Evolutionary conservation across 345 rosid genomes (phyloP).

Genomic region (Boechera stricta): DNA sequence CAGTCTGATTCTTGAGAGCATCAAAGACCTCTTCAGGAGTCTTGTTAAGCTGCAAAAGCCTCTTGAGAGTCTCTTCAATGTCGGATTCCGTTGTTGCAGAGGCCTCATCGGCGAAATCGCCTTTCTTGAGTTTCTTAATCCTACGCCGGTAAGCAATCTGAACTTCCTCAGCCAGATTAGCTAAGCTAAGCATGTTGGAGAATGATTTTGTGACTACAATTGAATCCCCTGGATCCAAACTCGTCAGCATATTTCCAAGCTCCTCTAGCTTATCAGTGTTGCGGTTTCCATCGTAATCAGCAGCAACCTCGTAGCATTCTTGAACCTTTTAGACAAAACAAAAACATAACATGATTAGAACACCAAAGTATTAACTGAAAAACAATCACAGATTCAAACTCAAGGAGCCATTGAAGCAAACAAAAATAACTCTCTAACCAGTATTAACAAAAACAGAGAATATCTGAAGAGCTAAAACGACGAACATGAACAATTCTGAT

Average conservation of each 20-base stretch:
- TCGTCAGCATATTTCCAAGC: slow-evolving; percentile 81
- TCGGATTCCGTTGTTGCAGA: slow-evolving; percentile 89
- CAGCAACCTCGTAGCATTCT: slow-evolving; percentile 93
- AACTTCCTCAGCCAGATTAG: slow-evolving; percentile 96
- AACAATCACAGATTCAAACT: background rate
- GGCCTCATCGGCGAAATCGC: slow-evolving; percentile 85
- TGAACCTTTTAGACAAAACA: slow-evolving; percentile 65
- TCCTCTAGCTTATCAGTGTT: slow-evolving; percentile 76
- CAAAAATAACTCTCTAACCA: background rate
- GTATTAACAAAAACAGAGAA: background rate
- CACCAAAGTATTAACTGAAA: background rate
- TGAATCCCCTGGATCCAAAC: slow-evolving; percentile 93
- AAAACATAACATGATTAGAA: slow-evolving; percentile 1
- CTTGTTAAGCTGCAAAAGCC: slow-evolving; percentile 81
- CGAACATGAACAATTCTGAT: background rate
- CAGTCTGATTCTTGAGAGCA: slow-evolving; percentile 95
- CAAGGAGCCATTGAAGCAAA: background rate
- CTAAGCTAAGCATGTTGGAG: slow-evolving; percentile 95
- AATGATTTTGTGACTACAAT: slow-evolving; percentile 89
- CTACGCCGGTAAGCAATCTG: slow-evolving; percentile 90
- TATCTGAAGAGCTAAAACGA: too few relatives aligned
- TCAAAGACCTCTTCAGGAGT: slow-evolving; percentile 91
- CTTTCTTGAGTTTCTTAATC: slow-evolving; percentile 77
- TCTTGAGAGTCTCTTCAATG: slow-evolving; percentile 92
- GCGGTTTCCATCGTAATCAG: slow-evolving; percentile 88